Conservation (phyloP, 208 protist genomes). For the Trypanosoma platydactyli region DNA sequence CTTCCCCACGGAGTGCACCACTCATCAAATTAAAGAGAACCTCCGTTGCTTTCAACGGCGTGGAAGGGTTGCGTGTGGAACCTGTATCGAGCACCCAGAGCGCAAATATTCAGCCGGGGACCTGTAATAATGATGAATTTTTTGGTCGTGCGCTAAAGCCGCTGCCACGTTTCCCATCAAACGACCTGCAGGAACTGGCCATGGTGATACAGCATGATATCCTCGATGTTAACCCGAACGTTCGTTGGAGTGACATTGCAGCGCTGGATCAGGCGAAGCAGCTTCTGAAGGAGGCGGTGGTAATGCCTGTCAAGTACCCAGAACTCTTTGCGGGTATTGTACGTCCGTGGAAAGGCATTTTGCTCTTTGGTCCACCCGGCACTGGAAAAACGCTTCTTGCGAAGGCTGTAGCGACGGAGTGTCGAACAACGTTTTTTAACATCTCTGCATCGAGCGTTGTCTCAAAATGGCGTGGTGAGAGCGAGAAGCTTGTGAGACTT, state of each 20-base stretch:
- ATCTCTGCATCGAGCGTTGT: conserved; percentile 96
- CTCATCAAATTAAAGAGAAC: neutral
- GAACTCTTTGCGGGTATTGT: conserved; percentile 91
- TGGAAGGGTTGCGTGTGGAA: conserved; percentile 30
- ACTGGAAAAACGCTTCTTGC: conserved; percentile 98
- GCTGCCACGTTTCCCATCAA: conserved; percentile 71
- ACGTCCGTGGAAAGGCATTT: conserved; percentile 95
- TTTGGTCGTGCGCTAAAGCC: conserved; percentile 67
- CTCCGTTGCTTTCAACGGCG: conserved; percentile 12
- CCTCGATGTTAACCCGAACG: conserved; percentile 83
- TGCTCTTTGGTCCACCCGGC: conserved; percentile 96
- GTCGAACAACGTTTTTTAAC: conserved; percentile 98
- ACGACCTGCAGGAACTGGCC: conserved; percentile 79
- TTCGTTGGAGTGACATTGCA: conserved; percentile 92
- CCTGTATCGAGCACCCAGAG: neutral
- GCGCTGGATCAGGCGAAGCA: conserved; percentile 91
- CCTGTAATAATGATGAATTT: conserved; percentile 36
- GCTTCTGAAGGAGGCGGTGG: conserved; percentile 93
- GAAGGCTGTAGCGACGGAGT: conserved; percentile 96
- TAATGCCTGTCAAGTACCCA: conserved; percentile 91
- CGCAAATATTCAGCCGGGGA: neutral
- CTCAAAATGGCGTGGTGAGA: conserved; percentile 98
- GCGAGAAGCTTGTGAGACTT: conserved; percentile 96
- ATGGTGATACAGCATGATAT: conserved; percentile 84
- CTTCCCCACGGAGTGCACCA: neutral